Evolutionary conservation across 2,329 filamentous ascomycete species (phyloP), one percentile per base, ranked within the genome.

Genomic region (Pezicula carpinea): DNA sequence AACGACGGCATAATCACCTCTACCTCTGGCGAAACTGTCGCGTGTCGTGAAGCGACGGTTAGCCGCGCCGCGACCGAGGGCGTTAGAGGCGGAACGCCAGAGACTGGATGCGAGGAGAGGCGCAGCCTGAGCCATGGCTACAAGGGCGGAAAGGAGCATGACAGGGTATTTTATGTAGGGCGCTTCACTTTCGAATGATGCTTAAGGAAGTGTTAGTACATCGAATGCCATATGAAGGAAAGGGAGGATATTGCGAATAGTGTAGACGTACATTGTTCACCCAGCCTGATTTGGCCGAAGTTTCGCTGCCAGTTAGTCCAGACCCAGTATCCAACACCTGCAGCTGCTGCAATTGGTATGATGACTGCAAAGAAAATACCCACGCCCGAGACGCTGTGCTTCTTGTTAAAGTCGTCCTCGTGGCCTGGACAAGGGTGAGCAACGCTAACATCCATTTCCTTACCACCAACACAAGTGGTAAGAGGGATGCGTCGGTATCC

Each of bases 401-500:
- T 83, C 60, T 87, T 77, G 52, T 87, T 72, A 58, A 85, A 97
- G 57, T 96, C 87, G 13, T 90, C 77, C 64, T 96, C 87, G 57
- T 92, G 83, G 43, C 85, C 84, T 1, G 82, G 79, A 66, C 93
- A 99, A 2, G 85, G 69, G 41, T 80, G 73, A 1, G 80, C 67
- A 8, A 71, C 66, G 26, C 77, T 73, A 13, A 74, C 77, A 65
- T 96, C 90, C 40, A 87, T 73, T 59, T 92, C 83, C 4, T 69
- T 69, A 35, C 92, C 93, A 31, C 83, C 89, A 36, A 76, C 55
- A 66, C 95, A 99, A 0, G 91, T 97, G 1, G 89, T 90, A 41
- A 96, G 78, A 0, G 91, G 92, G 48, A 99, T 88, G 48, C 85
- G 84, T 43, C 93, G 87, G 71, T 95, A 97, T 39, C 90, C 90